These are phyloP conservation scores for Candida pseudofarinosa DNA, from an alignment of 805 yeast genomes.

Conservation along the genomic window DNA sequence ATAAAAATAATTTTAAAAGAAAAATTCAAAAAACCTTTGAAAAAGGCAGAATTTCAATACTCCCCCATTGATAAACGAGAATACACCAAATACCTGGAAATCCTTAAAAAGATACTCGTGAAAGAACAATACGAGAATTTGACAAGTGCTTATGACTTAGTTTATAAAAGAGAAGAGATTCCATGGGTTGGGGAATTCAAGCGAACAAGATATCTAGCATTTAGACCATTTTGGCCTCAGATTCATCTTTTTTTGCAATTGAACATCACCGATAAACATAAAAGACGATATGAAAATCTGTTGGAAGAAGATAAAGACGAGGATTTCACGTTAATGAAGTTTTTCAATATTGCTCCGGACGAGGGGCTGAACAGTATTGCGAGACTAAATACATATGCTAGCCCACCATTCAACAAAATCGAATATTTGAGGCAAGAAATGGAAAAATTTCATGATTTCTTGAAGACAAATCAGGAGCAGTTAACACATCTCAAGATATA, in stretches of 20 bases:
- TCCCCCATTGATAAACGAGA: slow-evolving; percentile 8
- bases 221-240: slow-evolving; percentile 31
- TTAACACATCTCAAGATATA: slow-evolving; percentile 23
- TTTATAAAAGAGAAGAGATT: slow-evolving; percentile 17
- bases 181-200: slow-evolving; percentile 19
- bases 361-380: neutral
- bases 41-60: neutral
- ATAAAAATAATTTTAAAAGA: neutral
- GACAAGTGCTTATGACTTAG: slow-evolving; percentile 21
- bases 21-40: slow-evolving; percentile 3
- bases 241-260: slow-evolving; percentile 29
- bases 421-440: slow-evolving; percentile 1
- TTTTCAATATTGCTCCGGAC: slow-evolving; percentile 8
- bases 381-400: neutral
- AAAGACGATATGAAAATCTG: slow-evolving; percentile 13
- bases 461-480: slow-evolving; percentile 13
- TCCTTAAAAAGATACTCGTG: slow-evolving; percentile 24
- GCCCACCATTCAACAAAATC: neutral
- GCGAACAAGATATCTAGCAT: slow-evolving; percentile 14
- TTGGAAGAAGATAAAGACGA: slow-evolving; percentile 11
- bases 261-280: slow-evolving; percentile 9
- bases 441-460: slow-evolving; percentile 16
- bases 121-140: slow-evolving; percentile 24
- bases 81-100: slow-evolving; percentile 8
- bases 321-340: slow-evolving; percentile 11